Conservation (phyloP, 768 basidiomycete species). For the Mycena galopus region DNA sequence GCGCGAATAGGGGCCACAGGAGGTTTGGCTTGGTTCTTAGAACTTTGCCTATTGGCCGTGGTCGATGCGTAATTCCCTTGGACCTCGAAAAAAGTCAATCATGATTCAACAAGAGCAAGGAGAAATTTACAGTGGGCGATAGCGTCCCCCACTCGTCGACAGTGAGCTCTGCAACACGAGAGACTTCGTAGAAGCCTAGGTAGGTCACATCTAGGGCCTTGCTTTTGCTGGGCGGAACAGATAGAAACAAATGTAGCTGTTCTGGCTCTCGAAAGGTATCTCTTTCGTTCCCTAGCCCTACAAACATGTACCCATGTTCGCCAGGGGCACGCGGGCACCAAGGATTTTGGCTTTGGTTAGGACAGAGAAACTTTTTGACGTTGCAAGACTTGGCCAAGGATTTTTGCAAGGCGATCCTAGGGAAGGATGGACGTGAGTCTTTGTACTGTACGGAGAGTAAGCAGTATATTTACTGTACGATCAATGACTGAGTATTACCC, state of each 20-base stretch:
- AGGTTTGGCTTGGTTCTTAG: constrained; percentile 41
- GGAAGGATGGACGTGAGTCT: background rate
- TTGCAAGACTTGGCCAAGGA: constrained; percentile 46
- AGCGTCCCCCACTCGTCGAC: constrained; percentile 63
- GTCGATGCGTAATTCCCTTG: constrained; percentile 44
- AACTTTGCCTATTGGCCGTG: constrained; percentile 55
- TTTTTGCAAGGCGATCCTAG: constrained; percentile 46
- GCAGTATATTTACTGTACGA: constrained; percentile 47
- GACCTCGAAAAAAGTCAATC: constrained; percentile 1
- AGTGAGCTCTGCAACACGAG: constrained; percentile 55
- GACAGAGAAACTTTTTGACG: constrained; percentile 61
- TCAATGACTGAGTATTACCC: constrained; percentile 53
- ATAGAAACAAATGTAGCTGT: constrained; percentile 60
- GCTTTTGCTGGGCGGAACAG: constrained; percentile 42
- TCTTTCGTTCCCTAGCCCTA: constrained; percentile 62
- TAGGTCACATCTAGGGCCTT: constrained; percentile 55
- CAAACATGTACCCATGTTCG: constrained; percentile 68
- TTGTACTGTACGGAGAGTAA: background rate
- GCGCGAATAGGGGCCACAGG: constrained; percentile 43
- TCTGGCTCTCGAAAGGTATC: constrained; percentile 56
- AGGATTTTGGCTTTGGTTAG: constrained; percentile 64
- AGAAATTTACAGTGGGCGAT: constrained; percentile 52
- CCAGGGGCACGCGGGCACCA: constrained; percentile 66
- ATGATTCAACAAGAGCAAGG: background rate
- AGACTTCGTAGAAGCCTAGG: constrained; percentile 60